Percentiles rank a stretch among this genome's conserved stretches.
These are phyloP conservation scores for Gossypioides kirkii DNA, from an alignment of 345 rosid species.

Conservation along the genomic window DNA sequence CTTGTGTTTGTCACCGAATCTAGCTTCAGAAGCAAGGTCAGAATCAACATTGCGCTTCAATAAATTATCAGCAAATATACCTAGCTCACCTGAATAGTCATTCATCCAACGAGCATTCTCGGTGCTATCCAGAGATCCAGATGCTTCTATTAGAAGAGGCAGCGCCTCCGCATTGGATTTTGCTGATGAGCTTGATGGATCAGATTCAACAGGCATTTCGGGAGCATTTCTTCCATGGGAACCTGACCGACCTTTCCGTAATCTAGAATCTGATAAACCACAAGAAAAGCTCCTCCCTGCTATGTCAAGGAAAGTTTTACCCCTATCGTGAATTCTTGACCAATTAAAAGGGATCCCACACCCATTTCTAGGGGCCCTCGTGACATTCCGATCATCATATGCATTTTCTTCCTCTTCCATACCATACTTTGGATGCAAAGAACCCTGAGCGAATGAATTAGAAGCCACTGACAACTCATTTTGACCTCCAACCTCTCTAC, in stretches of 20 bases:
- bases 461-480: slow-evolving; percentile 85
- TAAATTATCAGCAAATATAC: slow-evolving; percentile 74
- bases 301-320: slow-evolving; percentile 74
- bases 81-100: slow-evolving; percentile 93
- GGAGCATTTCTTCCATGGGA: slow-evolving; percentile 50
- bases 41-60: slow-evolving; percentile 64
- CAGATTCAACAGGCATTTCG: slow-evolving; percentile 56
- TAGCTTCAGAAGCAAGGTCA: slow-evolving; percentile 77
- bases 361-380: slow-evolving; percentile 66
- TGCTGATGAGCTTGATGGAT: slow-evolving; percentile 49
- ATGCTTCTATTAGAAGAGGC: slow-evolving; percentile 67
- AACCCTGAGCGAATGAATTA: slow-evolving; percentile 51
- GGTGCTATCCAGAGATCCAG: slow-evolving; percentile 54
- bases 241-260: slow-evolving; percentile 46
- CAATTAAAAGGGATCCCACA: slow-evolving; percentile 98
- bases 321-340: slow-evolving; percentile 89
- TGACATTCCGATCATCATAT: slow-evolving; percentile 44
- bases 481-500: slow-evolving; percentile 49
- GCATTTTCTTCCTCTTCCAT: slow-evolving; percentile 47
- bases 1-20: slow-evolving; percentile 47
- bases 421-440: slow-evolving; percentile 27
- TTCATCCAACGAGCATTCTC: slow-evolving; percentile 74
- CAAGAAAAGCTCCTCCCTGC: slow-evolving; percentile 97
- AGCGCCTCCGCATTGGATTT: slow-evolving; percentile 53
- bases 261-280: slow-evolving; percentile 70